These are phyloP conservation scores for Metschnikowia colocasiae DNA, from an alignment of 805 yeast genomes.

Conservation along the genomic window DNA sequence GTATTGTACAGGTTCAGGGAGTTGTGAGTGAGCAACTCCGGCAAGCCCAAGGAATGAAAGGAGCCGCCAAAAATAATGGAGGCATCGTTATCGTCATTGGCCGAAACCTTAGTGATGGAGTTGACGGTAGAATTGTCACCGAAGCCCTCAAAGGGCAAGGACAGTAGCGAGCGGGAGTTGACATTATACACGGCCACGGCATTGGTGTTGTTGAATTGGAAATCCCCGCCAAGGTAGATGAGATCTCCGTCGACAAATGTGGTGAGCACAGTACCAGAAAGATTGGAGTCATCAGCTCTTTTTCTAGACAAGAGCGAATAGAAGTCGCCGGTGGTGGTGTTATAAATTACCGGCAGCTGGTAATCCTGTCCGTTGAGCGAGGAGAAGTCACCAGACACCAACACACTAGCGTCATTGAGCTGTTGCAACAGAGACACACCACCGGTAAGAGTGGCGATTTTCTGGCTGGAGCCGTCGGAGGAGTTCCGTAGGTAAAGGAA, in stretches of 20 bases:
- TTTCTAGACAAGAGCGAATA: conserved; percentile 20
- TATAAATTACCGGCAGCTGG: conserved; percentile 35
- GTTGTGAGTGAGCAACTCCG: conserved; percentile 38
- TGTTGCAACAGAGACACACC: conserved; percentile 26
- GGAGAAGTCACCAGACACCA: conserved; percentile 37
- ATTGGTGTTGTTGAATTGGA: conserved; percentile 48
- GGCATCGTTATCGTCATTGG: conserved; percentile 28
- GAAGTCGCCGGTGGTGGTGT: conserved; percentile 24
- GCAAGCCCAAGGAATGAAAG: conserved; percentile 60
- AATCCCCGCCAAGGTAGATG: conserved; percentile 79
- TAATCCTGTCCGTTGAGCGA: conserved; percentile 25
- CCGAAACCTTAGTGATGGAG: conserved; percentile 51
- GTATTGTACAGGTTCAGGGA: conserved; percentile 9
- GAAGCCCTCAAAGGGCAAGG: conserved; percentile 76
- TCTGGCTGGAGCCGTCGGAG: conserved; percentile 8
- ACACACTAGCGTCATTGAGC: conserved; percentile 26
- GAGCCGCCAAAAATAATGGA: conserved; percentile 76
- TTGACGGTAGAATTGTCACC: conserved; percentile 54
- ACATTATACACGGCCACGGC: conserved; percentile 67
- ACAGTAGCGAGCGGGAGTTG: conserved; percentile 34
- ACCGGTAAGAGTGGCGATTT: conserved; percentile 33
- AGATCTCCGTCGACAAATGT: conserved; percentile 39
- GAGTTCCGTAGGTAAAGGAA: conserved; percentile 15
- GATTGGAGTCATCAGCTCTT: conserved; percentile 16
- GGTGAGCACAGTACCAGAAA: conserved; percentile 33